Conservation (phyloP, 495 filamentous ascomycete species). For the Aspergillus baeticus region DNA sequence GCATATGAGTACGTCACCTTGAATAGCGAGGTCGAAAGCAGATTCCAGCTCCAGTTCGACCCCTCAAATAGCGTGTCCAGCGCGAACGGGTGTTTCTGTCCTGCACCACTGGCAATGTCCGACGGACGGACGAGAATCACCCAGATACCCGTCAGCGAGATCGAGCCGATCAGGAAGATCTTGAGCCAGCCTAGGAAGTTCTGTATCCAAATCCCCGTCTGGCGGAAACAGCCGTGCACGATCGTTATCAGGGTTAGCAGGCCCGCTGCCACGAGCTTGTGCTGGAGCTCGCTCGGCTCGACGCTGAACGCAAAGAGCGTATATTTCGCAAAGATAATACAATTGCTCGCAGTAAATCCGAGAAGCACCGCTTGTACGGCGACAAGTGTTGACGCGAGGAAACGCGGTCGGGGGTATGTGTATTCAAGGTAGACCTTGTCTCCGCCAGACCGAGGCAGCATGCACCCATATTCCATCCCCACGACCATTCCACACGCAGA, state of each 20-base stretch:
- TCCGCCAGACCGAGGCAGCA: constrained; percentile 69
- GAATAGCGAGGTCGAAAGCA: constrained; percentile 64
- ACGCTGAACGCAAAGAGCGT: constrained; percentile 39
- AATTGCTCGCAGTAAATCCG: constrained; percentile 60
- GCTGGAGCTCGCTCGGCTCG: constrained; percentile 33
- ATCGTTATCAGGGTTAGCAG: constrained; percentile 38
- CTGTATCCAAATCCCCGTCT: constrained; percentile 42
- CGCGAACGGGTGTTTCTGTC: constrained; percentile 7
- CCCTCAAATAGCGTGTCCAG: constrained; percentile 42
- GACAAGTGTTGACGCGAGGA: constrained; percentile 66
- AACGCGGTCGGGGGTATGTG: constrained; percentile 66
- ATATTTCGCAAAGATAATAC: constrained; percentile 46
- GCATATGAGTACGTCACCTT: constrained; percentile 74
- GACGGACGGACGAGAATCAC: constrained; percentile 34
- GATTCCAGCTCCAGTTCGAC: constrained; percentile 47
- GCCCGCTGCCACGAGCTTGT: constrained; percentile 35
- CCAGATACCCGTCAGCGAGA: constrained; percentile 44
- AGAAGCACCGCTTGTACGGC: constrained; percentile 66
- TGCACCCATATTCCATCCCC: constrained; percentile 67
- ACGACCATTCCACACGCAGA: constrained; percentile 60
- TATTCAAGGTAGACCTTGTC: constrained; percentile 77
- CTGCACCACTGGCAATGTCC: constrained; percentile 9
- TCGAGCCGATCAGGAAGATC: constrained; percentile 43
- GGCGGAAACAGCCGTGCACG: constrained; percentile 38
- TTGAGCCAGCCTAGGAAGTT: constrained; percentile 50